A percentile compares a stretch with the other conserved stretches of the same genome.
Evolutionary conservation across 495 filamentous ascomycete species (phyloP).

Genomic region (Aspergillus taichungensis): DNA sequence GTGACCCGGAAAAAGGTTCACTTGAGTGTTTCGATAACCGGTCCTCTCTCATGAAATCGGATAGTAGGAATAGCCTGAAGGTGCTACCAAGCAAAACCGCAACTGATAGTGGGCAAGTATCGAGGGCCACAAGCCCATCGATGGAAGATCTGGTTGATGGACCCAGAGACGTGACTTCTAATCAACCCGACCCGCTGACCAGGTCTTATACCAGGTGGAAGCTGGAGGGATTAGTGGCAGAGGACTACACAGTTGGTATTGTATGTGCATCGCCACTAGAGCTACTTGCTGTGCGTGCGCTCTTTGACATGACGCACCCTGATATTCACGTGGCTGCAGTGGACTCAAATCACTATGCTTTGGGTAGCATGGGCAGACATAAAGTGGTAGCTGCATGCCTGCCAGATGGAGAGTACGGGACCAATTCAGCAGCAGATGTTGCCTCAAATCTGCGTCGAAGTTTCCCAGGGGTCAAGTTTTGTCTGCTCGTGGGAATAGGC

Average conservation of each 20-base stretch:
- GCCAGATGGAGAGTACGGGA: slow-evolving; percentile 26
- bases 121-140: too few relatives aligned
- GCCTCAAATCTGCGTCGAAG: slow-evolving; percentile 20
- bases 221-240: background rate
- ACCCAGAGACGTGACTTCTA: too few relatives aligned
- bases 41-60: too few relatives aligned
- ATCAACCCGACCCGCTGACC: too few relatives aligned
- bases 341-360: slow-evolving; percentile 28
- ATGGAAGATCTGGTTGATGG: too few relatives aligned
- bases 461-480: slow-evolving; percentile 22
- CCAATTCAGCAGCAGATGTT: slow-evolving; percentile 21
- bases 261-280: slow-evolving; percentile 36
- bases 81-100: too few relatives aligned
- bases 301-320: slow-evolving; percentile 28
- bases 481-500: slow-evolving; percentile 34
- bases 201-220: too few relatives aligned
- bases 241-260: slow-evolving; percentile 38
- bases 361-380: slow-evolving; percentile 30
- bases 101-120: too few relatives aligned
- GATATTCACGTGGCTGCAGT: background rate
- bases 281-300: slow-evolving; percentile 24
- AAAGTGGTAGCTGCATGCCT: slow-evolving; percentile 33
- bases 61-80: too few relatives aligned
- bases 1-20: too few relatives aligned
- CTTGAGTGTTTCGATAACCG: too few relatives aligned